phyloP scores from a whole-genome alignment of 2,329 filamentous ascomycete genomes.

The Arthrobotrys conoides region DNA sequence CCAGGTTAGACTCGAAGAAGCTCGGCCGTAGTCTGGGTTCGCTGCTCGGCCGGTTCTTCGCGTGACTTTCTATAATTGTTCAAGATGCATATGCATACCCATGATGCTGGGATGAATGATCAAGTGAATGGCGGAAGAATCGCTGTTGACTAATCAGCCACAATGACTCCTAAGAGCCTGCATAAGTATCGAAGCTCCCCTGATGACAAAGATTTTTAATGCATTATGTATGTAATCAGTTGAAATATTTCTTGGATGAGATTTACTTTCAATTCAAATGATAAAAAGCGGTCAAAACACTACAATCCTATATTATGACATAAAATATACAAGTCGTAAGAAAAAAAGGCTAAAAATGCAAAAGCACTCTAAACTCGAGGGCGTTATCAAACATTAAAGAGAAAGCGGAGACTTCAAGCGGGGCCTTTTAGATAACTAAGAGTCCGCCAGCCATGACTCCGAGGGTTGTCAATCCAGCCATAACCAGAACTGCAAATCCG shows the following conservation, averaged over 20 bases:
- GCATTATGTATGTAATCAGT: neutral
- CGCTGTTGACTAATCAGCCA: conserved; percentile 16
- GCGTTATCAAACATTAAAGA: conserved; percentile 2
- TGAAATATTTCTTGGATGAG: neutral
- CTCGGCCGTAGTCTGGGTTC: too few relatives aligned
- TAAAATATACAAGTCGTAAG: conserved; percentile 27
- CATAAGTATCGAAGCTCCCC: neutral
- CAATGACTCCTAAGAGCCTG: neutral
- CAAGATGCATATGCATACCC: neutral
- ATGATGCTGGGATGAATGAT: neutral
- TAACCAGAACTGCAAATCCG: conserved; percentile 23
- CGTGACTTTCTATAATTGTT: conserved; percentile 4
- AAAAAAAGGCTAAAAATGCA: conserved; percentile 10
- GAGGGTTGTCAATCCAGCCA: conserved; percentile 38
- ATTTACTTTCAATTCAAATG: conserved; percentile 26
- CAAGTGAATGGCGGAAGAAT: neutral
- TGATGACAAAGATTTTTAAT: neutral
- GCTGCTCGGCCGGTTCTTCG: neutral
- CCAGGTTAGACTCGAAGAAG: neutral
- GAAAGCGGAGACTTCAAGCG: neutral
- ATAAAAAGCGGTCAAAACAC: neutral
- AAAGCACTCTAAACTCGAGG: conserved; percentile 24
- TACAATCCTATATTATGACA: conserved; percentile 10
- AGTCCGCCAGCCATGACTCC: conserved; percentile 43
- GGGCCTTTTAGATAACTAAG: conserved; percentile 30